Conservation (phyloP, 2,329 filamentous ascomycete species). For the Penicillium sp. region DNA sequence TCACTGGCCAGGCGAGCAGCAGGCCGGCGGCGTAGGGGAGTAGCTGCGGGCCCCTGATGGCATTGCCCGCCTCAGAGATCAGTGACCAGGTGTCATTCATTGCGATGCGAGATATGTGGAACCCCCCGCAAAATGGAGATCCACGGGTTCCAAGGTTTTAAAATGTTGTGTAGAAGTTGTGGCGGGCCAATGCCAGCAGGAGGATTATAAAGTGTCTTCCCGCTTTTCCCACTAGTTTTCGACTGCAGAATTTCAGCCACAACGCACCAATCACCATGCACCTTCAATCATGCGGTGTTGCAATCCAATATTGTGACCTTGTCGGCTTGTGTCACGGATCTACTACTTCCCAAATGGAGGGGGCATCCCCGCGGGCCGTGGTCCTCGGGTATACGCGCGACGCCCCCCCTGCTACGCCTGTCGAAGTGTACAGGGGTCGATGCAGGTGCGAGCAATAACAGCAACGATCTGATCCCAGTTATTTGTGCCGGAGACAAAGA, state of each 20-base stretch:
- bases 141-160: background rate
- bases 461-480: too few relatives aligned
- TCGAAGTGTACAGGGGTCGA: too few relatives aligned
- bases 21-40: constrained; percentile 25
- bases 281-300: background rate
- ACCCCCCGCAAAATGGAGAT: too few relatives aligned
- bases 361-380: constrained; percentile 11
- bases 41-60: constrained; percentile 14
- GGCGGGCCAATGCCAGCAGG: background rate
- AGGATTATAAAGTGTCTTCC: background rate
- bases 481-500: too few relatives aligned
- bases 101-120: background rate
- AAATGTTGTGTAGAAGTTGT: background rate
- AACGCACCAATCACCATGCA: background rate
- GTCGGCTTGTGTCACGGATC: too few relatives aligned
- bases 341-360: too few relatives aligned
- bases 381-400: constrained; percentile 5
- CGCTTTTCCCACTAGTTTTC: background rate
- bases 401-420: background rate
- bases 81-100: background rate
- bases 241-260: background rate
- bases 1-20: constrained; percentile 28
- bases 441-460: too few relatives aligned
- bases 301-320: too few relatives aligned
- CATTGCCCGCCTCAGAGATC: background rate